Conservation (phyloP, 2,329 filamentous ascomycete genomes). For the Colletotrichum navitas region DNA sequence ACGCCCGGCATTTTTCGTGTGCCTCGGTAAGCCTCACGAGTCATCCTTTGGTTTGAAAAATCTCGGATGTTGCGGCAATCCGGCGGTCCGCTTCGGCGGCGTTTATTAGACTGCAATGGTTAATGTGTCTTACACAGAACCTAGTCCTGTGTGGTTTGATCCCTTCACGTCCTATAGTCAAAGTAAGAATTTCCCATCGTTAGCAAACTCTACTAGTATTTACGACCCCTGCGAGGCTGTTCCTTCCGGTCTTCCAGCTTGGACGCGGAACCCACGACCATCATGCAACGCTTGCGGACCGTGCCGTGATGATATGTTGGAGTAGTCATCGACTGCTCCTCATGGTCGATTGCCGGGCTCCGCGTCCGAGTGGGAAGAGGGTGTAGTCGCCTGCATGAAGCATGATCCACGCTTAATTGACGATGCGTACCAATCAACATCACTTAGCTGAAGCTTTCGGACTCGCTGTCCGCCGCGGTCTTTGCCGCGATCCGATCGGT, state of each 20-base stretch:
- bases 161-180: constrained; percentile 37
- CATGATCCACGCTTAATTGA: constrained; percentile 41
- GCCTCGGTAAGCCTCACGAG: background rate
- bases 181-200: constrained; percentile 18
- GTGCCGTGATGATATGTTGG: constrained; percentile 13
- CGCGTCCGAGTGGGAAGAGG: constrained; percentile 6
- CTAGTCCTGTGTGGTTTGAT: constrained; percentile 14
- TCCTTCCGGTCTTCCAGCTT: constrained; percentile 3
- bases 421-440: constrained; percentile 89
- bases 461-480: constrained; percentile 84
- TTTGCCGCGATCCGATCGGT: constrained; percentile 68
- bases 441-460: constrained; percentile 92
- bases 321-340: constrained; percentile 7
- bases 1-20: background rate
- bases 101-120: constrained; percentile 6
- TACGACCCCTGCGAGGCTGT: constrained; percentile 14
- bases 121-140: constrained; percentile 2
- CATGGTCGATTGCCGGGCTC: constrained; percentile 13
- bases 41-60: background rate
- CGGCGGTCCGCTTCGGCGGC: background rate
- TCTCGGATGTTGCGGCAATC: constrained; percentile 1
- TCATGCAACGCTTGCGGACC: constrained; percentile 24
- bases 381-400: constrained; percentile 8
- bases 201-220: constrained; percentile 29
- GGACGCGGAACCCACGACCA: constrained; percentile 16